Conservation (phyloP, 345 rosid species). For the Microthlaspi erraticum region DNA sequence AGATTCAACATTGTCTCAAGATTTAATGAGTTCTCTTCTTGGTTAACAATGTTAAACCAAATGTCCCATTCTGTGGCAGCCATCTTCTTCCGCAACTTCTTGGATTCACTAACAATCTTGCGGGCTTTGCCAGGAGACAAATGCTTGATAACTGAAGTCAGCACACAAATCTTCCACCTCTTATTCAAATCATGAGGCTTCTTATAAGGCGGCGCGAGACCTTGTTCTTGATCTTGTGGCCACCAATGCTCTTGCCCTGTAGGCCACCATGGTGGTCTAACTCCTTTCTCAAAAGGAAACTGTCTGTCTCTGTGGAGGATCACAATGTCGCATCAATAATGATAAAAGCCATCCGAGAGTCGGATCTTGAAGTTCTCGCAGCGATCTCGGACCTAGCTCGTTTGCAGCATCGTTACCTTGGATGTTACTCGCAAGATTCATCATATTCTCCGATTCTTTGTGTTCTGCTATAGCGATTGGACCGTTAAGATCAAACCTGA, state of each 20-base stretch:
- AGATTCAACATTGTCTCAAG: neutral
- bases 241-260: conserved; percentile 9
- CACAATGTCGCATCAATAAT: conserved; percentile 16
- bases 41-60: neutral
- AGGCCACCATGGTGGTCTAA: conserved; percentile 15
- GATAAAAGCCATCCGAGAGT: conserved; percentile 14
- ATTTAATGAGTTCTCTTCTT: conserved; percentile 2
- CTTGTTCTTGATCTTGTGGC: conserved; percentile 10
- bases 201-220: neutral
- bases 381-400: neutral
- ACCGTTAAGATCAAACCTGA: conserved; percentile 12
- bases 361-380: conserved; percentile 10
- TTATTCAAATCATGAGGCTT: conserved; percentile 22
- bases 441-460: neutral
- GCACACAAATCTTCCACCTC: neutral
- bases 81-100: neutral
- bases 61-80: neutral
- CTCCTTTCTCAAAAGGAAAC: conserved; percentile 2
- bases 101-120: neutral
- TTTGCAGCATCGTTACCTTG: neutral
- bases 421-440: neutral
- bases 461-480: conserved; percentile 1
- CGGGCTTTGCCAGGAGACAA: neutral
- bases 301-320: neutral
- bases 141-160: conserved; percentile 10